phyloP scores from a whole-genome alignment of 768 basidiomycete genomes.

The Kockovaella imperatae region DNA sequence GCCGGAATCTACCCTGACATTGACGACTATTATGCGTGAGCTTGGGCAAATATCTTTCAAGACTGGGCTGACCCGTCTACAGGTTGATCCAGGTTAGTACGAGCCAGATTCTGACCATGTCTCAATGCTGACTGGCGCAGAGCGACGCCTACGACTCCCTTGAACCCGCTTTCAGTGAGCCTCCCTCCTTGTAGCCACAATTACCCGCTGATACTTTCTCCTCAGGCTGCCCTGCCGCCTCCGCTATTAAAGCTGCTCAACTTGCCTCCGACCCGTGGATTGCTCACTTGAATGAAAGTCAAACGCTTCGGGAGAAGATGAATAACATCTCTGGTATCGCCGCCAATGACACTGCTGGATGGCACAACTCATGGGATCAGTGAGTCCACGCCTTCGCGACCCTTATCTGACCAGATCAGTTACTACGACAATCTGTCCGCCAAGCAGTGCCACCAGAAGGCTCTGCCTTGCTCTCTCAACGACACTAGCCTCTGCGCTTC shows the following conservation, averaged over 20 bases:
- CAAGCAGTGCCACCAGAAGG: conserved; percentile 29
- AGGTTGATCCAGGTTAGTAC: conserved; percentile 1
- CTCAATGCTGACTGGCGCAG: conserved; percentile 7
- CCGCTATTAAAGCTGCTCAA: conserved; percentile 5
- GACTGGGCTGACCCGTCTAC: background rate
- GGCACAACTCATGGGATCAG: conserved; percentile 30
- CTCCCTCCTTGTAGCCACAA: background rate
- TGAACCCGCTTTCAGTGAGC: conserved; percentile 19
- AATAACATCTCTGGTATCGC: conserved; percentile 26
- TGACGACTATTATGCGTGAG: conserved; percentile 15
- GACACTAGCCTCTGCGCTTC: conserved; percentile 11
- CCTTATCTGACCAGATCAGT: conserved; percentile 5
- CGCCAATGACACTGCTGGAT: conserved; percentile 23
- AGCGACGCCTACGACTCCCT: conserved; percentile 24
- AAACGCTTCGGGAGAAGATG: conserved; percentile 12
- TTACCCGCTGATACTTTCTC: background rate
- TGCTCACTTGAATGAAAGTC: conserved; percentile 13
- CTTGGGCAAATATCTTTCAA: background rate
- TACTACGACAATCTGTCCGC: conserved; percentile 29
- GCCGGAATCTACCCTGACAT: conserved; percentile 22
- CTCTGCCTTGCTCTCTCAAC: conserved; percentile 28
- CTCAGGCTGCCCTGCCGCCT: conserved; percentile 13
- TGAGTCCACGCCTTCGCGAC: conserved; percentile 4
- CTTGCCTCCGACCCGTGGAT: conserved; percentile 12
- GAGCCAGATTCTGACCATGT: background rate